phyloP scores from a whole-genome alignment of 2,329 filamentous ascomycete species.

The Fonsecaea pugnacius region DNA sequence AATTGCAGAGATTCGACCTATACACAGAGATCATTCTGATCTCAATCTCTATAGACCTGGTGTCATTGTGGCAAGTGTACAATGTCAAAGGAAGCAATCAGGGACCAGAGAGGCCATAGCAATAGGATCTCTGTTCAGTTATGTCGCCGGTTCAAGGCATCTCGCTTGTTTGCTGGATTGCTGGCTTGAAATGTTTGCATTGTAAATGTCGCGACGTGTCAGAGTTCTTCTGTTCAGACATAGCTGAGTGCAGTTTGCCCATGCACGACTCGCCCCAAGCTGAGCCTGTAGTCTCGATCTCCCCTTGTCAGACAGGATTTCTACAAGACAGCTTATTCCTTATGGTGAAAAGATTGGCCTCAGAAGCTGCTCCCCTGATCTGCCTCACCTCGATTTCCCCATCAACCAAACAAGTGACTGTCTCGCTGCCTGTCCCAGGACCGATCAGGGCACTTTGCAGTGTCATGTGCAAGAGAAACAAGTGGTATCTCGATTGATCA shows the following conservation, averaged over 20 bases:
- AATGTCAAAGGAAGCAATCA: not conserved
- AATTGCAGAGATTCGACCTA: not conserved
- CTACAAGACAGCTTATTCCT: not conserved
- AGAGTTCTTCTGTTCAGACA: not conserved
- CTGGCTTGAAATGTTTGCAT: too few species aligned
- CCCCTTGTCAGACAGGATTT: not conserved
- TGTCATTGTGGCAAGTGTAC: not conserved
- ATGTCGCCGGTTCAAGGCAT: not conserved
- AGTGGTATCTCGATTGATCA: conserved; percentile 1
- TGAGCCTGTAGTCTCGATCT: not conserved
- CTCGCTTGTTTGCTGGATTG: too few species aligned
- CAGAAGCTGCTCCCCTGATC: not conserved
- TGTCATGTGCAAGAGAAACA: conserved; percentile 18
- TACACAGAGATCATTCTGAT: too few species aligned
- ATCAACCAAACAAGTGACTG: not conserved
- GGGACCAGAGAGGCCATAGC: not conserved
- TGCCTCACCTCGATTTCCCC: not conserved
- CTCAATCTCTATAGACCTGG: too few species aligned
- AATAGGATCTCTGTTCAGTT: not conserved
- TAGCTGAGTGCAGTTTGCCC: not conserved
- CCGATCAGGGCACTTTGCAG: not conserved
- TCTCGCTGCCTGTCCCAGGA: not conserved
- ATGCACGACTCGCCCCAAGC: not conserved
- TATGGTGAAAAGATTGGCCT: not conserved
- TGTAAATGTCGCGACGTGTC: not conserved